phyloP scores from a whole-genome alignment of 805 yeast species.

The Cyberlindnera xishuangbannaensis region DNA sequence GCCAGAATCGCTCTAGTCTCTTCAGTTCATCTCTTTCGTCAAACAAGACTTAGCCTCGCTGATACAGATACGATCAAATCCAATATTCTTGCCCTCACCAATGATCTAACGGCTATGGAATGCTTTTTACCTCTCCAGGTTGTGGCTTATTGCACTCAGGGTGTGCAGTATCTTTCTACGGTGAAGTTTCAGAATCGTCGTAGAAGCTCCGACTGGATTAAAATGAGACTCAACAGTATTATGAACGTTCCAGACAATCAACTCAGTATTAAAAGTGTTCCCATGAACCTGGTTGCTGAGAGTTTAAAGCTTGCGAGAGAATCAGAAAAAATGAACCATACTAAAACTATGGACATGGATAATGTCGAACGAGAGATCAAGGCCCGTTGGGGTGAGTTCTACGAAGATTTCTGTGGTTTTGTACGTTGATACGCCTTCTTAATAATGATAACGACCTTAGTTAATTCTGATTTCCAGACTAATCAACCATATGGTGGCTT shows the following conservation, averaged over 20 bases:
- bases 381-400: slow-evolving; percentile 1
- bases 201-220: slow-evolving; percentile 4
- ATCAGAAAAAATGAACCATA: slow-evolving; percentile 1
- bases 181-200: slow-evolving; percentile 1
- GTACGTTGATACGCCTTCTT: slow-evolving; percentile 4
- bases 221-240: slow-evolving; percentile 9
- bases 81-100: slow-evolving; percentile 1
- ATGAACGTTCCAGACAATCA: slow-evolving; percentile 5
- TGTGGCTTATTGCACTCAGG: slow-evolving; percentile 1
- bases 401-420: slow-evolving; percentile 7
- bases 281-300: slow-evolving; percentile 2
- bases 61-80: slow-evolving; percentile 1
- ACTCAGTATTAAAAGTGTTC: slow-evolving; percentile 1
- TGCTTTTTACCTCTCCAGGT: slow-evolving; percentile 9
- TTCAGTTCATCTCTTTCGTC: slow-evolving; percentile 4
- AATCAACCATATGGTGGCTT: too few relatives aligned
- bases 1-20: slow-evolving; percentile 6
- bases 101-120: slow-evolving; percentile 8
- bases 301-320: slow-evolving; percentile 4
- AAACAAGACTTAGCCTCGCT: slow-evolving; percentile 1
- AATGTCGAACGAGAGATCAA: slow-evolving; percentile 1
- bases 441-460: too few relatives aligned
- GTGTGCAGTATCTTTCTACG: slow-evolving; percentile 1
- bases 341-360: not conserved
- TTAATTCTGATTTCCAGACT: too few relatives aligned